Evolutionary conservation across 768 basidiomycete species (phyloP), one percentile per base, ranked within the genome.

Genomic region (Phlebiopsis flavidoalba): DNA sequence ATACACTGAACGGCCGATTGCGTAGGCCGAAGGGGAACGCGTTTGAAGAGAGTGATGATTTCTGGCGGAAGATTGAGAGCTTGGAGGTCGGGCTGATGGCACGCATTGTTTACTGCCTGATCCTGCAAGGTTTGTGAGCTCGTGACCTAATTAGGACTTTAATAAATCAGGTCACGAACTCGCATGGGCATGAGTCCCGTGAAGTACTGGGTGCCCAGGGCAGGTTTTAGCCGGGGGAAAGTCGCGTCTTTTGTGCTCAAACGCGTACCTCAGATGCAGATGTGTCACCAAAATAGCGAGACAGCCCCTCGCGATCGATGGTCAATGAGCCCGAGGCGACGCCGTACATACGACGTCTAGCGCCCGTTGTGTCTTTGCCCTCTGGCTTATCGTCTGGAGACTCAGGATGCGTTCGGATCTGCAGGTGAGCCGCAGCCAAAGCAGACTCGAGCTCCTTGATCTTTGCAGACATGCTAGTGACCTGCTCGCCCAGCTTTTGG

Each of bases 11-110:
- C 12, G 69, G 69, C 46, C 71, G 72, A 47, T 77, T 77, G 36
- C 70, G 74, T 54, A 79, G 60, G 19, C 82, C 82, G 33, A 82
- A 76, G 8, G 82, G 82, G 63, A 81, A 83, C 5, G 82, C 75
- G 47, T 78, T n/a, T 72, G 65, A 76, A 75, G 8, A 83, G 74
- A 15, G 76, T 73, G 21, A 78, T 60, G 24, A 83, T 74, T 58
- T 81, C 79, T 11, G 56, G 54, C 8, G 81, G 79, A 37, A 83
- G 70, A 43, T 75, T 70, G 35, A 79, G 56, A 40, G 65, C 54
- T 48, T 67, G 63, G 12, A 67, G 65, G 17, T 72, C 60, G 8
- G 55, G 55, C 24, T 46, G 37, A 37, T 57, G 50, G 45, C 40
- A 53, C 5, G 49, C 46, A 24, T 17, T 43, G 40, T 19, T 31